Evolutionary conservation across 331 rosid species (phyloP), one percentile per base, ranked within the genome.

Genomic region (Cydonia oblonga): DNA sequence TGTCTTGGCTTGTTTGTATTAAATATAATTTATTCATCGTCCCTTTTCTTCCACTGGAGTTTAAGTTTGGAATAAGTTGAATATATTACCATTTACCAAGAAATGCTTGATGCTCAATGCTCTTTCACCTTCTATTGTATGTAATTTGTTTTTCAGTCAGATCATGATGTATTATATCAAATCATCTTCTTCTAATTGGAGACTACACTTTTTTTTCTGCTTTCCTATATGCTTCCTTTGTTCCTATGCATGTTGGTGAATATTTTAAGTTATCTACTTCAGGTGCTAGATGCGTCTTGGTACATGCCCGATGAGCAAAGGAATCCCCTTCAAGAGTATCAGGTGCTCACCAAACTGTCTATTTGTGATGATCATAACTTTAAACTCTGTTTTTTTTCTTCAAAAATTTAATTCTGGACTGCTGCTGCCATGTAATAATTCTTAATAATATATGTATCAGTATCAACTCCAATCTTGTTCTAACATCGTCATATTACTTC

Each of bases 221-320:
- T 26, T 40, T 30, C 66, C 18, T 64, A 26, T 5, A 10, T 53
- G 14, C 23, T 15, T 46, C 69, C 64, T 75, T 66, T 56, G 12
- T 56, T 13, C 16, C 61, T 62, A 7, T n/a, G 54, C 54, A 29
- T 74, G 53, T 74, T 53, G 5, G n/a, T 73, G 29, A 66, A 13
- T 26, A 19, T 25, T 52, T 26, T 15, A 54, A 42, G 20, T 60
- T 75, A 35, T 65, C 80, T 60, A 52, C 29, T 66, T 74, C 79
- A 95, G 99, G 93, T 95, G 44, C 65, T 95, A 84, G 99, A 95
- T 85, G 97, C 99, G 26, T 95, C 99, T 7, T 95, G 99, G 99
- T 95, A 95, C 89, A 91, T 95, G 97, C 99, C 99, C 4, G 93
- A 88, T 81, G 99, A 95, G 81, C 97, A 88, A 81, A 83, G 99